Conservation (phyloP, 257 asterid species). For the Solanum verrucosum region DNA sequence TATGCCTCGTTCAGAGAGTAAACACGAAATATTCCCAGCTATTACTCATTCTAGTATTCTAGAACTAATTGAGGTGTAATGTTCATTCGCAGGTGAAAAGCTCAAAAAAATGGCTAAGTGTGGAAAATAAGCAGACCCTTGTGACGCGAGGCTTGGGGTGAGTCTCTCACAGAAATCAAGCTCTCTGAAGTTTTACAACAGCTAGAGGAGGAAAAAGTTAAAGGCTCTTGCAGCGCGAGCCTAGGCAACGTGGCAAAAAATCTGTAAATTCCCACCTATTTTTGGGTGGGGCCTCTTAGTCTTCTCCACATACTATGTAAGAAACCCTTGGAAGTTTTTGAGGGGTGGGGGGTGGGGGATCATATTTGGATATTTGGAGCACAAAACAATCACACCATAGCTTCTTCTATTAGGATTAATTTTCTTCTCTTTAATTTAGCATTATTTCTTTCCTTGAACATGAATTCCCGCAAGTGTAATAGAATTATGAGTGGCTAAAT, state of each 20-base stretch:
- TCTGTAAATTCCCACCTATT: not conserved
- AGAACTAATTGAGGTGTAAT: not conserved
- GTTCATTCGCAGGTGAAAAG: not conserved
- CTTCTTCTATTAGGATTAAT: not conserved
- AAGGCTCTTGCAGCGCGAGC: not conserved
- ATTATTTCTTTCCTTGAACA: not conserved
- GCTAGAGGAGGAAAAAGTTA: not conserved
- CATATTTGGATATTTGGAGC: not conserved
- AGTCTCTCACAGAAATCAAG: not conserved
- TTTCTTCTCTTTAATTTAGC: not conserved
- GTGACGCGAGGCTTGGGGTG: not conserved
- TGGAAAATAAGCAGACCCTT: not conserved
- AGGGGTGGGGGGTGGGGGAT: not conserved
- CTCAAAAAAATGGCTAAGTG: not conserved
- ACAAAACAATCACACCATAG: not conserved
- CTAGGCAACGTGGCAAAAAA: not conserved
- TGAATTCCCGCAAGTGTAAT: not conserved
- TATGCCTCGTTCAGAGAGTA: not conserved
- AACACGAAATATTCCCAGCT: not conserved
- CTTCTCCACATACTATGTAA: not conserved
- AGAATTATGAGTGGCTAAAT: not conserved
- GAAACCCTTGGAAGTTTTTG: not conserved
- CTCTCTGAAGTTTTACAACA: not conserved
- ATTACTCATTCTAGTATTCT: not conserved
- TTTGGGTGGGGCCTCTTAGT: not conserved